Percentiles rank a stretch among this genome's conserved stretches.
phyloP scores from a whole-genome alignment of 345 rosid genomes.

The Populus davidiana region DNA sequence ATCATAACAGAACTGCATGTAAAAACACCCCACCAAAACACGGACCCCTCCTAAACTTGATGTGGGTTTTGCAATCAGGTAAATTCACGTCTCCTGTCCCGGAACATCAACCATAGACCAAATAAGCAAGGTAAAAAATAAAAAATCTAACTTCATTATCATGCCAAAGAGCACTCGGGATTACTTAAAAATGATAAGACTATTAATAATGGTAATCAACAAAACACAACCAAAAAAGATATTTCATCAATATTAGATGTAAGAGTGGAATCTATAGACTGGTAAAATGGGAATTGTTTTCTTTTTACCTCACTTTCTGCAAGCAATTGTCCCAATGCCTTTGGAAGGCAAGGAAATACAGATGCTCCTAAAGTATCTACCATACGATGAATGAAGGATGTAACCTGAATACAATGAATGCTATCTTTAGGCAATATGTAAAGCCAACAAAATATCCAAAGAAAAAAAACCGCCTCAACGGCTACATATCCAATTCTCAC shows the following conservation, averaged over 20 bases:
- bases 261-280: background rate
- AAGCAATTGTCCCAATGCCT: conserved; percentile 83
- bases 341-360: conserved; percentile 92
- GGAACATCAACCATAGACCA: background rate
- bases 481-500: conserved; percentile 40
- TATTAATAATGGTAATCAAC: background rate
- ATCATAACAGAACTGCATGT: background rate
- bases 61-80: background rate
- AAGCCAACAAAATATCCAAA: conserved; percentile 3
- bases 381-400: conserved; percentile 95
- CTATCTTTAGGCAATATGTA: conserved; percentile 17
- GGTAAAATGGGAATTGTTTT: background rate
- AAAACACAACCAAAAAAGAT: background rate
- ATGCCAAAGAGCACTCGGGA: background rate
- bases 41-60: background rate
- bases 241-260: no score
- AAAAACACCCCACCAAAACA: background rate
- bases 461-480: background rate
- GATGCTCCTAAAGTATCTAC: conserved; percentile 88
- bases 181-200: background rate
- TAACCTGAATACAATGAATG: conserved; percentile 51
- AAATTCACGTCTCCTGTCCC: background rate
- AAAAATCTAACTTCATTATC: background rate
- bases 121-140: background rate
- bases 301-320: conserved; percentile 80